phyloP scores from a whole-genome alignment of 2,329 filamentous ascomycete species.

The Fusarium bactridioides region DNA sequence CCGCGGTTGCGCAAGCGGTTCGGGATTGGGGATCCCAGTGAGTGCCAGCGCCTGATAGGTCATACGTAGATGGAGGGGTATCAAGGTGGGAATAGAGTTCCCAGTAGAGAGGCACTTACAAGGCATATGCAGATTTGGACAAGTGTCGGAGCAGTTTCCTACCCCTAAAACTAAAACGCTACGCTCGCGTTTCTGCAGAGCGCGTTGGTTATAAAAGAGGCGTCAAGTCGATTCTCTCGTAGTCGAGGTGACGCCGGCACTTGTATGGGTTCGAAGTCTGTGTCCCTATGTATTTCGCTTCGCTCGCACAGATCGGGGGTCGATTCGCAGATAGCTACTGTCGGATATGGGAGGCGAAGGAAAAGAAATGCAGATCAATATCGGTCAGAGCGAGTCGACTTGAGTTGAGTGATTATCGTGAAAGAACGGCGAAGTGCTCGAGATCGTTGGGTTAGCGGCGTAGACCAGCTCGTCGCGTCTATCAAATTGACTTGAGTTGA shows the following conservation, averaged over 20 bases:
- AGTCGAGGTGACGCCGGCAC: conserved; percentile 32
- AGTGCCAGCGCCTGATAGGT: conserved; percentile 11
- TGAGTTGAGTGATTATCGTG: conserved; percentile 15
- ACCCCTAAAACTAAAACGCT: conserved; percentile 31
- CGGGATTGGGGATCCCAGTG: not conserved
- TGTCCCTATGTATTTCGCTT: conserved; percentile 26
- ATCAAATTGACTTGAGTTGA: conserved; percentile 22
- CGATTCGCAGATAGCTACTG: conserved; percentile 19
- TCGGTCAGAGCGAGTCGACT: not conserved
- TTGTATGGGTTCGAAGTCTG: conserved; percentile 29
- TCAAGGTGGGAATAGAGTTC: conserved; percentile 13
- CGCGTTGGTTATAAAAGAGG: conserved; percentile 23
- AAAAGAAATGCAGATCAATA: not conserved
- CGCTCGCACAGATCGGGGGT: conserved; percentile 19
- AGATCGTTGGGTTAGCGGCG: conserved; percentile 37
- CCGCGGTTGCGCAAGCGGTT: conserved; percentile 27
- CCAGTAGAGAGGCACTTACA: conserved; percentile 40
- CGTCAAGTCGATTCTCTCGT: conserved; percentile 17
- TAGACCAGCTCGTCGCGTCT: conserved; percentile 42
- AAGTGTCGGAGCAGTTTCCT: conserved; percentile 45
- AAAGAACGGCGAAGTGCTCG: conserved; percentile 29
- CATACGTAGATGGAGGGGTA: conserved; percentile 17
- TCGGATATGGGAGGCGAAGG: not conserved
- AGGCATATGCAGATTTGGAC: conserved; percentile 48
- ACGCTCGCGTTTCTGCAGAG: conserved; percentile 44